These are phyloP conservation scores for Novymonas esmeraldas DNA, from an alignment of 208 protist genomes.

Conservation along the genomic window DNA sequence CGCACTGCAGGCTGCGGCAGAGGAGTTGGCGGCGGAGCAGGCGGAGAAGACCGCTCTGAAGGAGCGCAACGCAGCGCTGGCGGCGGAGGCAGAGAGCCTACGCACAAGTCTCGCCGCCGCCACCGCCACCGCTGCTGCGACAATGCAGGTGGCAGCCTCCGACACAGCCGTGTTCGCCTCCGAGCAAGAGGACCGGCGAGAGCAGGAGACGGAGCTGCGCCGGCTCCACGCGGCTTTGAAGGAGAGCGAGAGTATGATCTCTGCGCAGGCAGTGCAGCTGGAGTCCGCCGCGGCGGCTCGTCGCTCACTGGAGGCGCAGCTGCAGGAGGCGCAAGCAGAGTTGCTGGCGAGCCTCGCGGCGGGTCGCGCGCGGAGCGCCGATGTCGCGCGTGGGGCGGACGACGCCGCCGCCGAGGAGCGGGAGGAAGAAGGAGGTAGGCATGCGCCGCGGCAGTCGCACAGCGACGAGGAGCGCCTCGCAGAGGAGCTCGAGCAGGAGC, in stretches of 20 bases:
- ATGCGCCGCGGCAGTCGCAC: not conserved
- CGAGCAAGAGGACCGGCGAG: not conserved
- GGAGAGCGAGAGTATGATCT: not conserved
- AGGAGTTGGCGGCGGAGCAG: constrained; percentile 12
- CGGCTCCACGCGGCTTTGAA: not conserved
- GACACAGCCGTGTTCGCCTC: too few species aligned
- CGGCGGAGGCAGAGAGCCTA: not conserved
- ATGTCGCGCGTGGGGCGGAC: not conserved
- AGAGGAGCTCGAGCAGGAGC: not conserved
- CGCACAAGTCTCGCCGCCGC: not conserved
- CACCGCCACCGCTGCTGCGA: not conserved
- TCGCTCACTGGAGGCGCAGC: constrained; percentile 5
- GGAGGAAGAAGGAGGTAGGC: too few species aligned
- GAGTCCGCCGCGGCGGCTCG: constrained; percentile 5
- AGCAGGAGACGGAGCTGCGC: not conserved
- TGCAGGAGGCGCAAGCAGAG: constrained; percentile 14
- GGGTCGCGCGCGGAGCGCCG: not conserved
- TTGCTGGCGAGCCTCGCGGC: not conserved
- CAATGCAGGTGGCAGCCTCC: not conserved
- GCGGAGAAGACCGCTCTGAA: not conserved
- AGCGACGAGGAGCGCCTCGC: not conserved
- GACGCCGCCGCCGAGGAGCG: not conserved
- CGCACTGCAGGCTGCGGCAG: constrained; percentile 1
- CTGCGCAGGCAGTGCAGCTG: constrained; percentile 7
- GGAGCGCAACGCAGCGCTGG: constrained; percentile 3